Evolutionary conservation across 202 grass and related monocot genomes (phyloP), one percentile per base, ranked within the genome.

Genomic region (Carex sylvatica): DNA sequence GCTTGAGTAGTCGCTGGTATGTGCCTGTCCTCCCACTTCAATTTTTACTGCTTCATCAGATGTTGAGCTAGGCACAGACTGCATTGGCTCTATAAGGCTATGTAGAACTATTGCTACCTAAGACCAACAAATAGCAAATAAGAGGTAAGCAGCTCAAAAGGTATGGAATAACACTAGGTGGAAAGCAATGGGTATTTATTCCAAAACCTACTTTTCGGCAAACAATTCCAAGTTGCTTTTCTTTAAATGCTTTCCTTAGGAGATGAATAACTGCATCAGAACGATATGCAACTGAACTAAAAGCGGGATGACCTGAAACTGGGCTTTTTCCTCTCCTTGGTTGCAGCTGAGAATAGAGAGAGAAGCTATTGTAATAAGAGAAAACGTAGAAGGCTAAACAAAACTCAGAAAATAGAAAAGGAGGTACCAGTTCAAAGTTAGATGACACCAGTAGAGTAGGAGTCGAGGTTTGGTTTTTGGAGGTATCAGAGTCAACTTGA

Each of bases 161-260:
- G 55, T 64, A 63, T 70, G 84, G 59, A 20, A 1, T 72, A 36
- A 88, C 79, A 83, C 65, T 85, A 66, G 12, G 65, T 31, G 76
- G 77, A 87, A 79, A 72, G 67, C 84, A 65, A 59, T 33, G 22
- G 49, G 61, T 47, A 80, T 61, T 59, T 18, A 65, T 73, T 65
- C 60, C 64, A 59, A 24, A 82, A 74, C 90, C 79, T 98, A 98
- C 95, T 84, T 72, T 87, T n/a, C 84, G 86, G 79, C 95, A 98
- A 90, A 98, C 84, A 88, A 86, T 88, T 91, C 90, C 89, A 84
- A 98, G 92, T 66, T 86, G 59, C 58, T 87, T 90, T 56, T 98
- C 92, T 71, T 79, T 98, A 87, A 88, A 87, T 80, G 90, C 88
- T 85, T 93, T 98, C 83, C 90, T 88, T 93, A 94, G 88, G 61